Percentiles rank a stretch among this genome's conserved stretches.
Evolutionary conservation across 331 rosid species (phyloP).

Genomic region (Arachis monticola): DNA sequence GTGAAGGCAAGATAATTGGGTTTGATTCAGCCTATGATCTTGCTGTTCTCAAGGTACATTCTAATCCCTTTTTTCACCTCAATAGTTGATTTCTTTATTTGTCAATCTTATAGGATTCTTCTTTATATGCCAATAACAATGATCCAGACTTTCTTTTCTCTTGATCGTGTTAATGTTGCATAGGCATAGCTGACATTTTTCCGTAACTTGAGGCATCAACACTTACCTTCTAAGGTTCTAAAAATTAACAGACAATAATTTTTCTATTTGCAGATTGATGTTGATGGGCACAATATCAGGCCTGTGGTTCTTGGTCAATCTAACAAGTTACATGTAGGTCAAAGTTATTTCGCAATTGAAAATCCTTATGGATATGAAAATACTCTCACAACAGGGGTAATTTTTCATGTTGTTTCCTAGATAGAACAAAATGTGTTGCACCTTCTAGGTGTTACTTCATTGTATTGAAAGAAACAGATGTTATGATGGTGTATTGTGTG

Average conservation of each 20-base stretch:
- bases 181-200: background rate
- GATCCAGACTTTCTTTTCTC: too few relatives aligned
- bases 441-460: background rate
- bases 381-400: conserved; percentile 93
- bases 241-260: too few relatives aligned
- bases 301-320: conserved; percentile 80
- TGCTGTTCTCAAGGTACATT: conserved; percentile 84
- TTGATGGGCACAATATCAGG: conserved; percentile 68
- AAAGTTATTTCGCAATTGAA: conserved; percentile 96
- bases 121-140: too few relatives aligned
- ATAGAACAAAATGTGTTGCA: conserved; percentile 20
- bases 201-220: background rate
- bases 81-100: too few relatives aligned
- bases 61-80: background rate
- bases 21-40: conserved; percentile 77
- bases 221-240: conserved; percentile 1
- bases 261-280: conserved; percentile 70
- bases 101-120: too few relatives aligned
- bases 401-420: conserved; percentile 16
- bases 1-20: conserved; percentile 83
- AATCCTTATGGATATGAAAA: conserved; percentile 96
- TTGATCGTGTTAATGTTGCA: too few relatives aligned
- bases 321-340: conserved; percentile 77
- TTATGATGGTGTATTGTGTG: background rate
- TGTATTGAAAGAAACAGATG: too few relatives aligned